Evolutionary conservation across 805 yeast genomes (phyloP), one percentile per base, ranked within the genome.

Genomic region (Lachancea nothofagi): DNA sequence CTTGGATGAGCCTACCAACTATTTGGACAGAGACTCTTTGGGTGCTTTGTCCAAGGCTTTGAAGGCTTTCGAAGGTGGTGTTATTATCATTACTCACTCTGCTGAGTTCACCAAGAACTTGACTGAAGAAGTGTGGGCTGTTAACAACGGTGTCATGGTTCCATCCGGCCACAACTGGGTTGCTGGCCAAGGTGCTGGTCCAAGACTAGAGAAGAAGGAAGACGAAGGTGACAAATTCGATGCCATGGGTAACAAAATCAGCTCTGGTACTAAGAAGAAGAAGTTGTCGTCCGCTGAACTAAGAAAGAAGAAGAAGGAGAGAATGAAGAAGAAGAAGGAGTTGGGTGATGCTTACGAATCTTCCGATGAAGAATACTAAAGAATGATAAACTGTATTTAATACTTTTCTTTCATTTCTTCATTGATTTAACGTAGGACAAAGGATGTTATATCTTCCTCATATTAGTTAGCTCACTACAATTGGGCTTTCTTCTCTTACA

Each of bases 121-220:
- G 72, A 93, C 98, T 69, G 97, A 93, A 76, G 99, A 93, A 81
- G 97, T 93, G 65, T 93, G 99, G 99, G 96, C 98, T 66, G 98
- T 93, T 56, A 66, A 85, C 55, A 89, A 90, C 77, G 99, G 99
- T 84, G 72, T 59, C 59, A 93, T 93, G 99, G 85, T 96, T 66
- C 98, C 98, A 72, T 93, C 99, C 59, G 99, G 99, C 71, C 98
- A 93, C 78, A 94, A 93, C 84, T 93, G 99, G 99, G 99, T 93
- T 62, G 80, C 85, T 63, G 99, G 99, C 74, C 99, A 93, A 80
- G 99, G 99, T 78, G 61, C 96, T 67, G 99, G 99, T 78, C 98
- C 99, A 75, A 89, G 99, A 83, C 72, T 93, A 50, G 93, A 85
- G 70, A 83, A 89, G 87, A 89, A 90, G 79, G 95, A 84, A 47